These are phyloP conservation scores for Fusarium luffae DNA, from an alignment of 2,329 filamentous ascomycete genomes.

Conservation along the genomic window DNA sequence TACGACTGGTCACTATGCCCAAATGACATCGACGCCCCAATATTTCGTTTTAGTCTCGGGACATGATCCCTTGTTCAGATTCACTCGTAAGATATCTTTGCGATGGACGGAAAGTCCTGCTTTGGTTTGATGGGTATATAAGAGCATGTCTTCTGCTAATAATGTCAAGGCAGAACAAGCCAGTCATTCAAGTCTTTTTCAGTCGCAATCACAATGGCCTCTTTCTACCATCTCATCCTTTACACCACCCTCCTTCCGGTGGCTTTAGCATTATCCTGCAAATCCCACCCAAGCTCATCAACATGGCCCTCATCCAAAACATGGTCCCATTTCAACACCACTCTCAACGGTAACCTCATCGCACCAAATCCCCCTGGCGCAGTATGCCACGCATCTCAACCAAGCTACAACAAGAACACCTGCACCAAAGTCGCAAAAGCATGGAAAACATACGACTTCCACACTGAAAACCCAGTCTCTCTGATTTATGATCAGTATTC, in stretches of 20 bases:
- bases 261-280: slow-evolving; percentile 51
- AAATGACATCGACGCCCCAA: slow-evolving; percentile 6
- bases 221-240: neutral
- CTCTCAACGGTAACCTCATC: slow-evolving; percentile 54
- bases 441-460: slow-evolving; percentile 48
- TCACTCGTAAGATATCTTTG: neutral
- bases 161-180: too few relatives aligned
- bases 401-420: slow-evolving; percentile 39
- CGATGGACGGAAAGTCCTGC: neutral
- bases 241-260: neutral
- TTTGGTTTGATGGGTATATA: slow-evolving; percentile 12
- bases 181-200: neutral
- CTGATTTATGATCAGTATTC: slow-evolving; percentile 56
- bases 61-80: slow-evolving; percentile 24
- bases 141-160: neutral
- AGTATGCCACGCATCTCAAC: slow-evolving; percentile 44
- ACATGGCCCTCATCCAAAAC: slow-evolving; percentile 59
- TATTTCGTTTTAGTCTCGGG: slow-evolving; percentile 25
- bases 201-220: slow-evolving; percentile 17
- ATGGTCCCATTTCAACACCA: slow-evolving; percentile 60
- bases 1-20: slow-evolving; percentile 17
- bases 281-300: slow-evolving; percentile 57
- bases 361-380: neutral
- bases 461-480: slow-evolving; percentile 47
- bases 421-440: slow-evolving; percentile 46